These are phyloP conservation scores for Amylostereum chailletii DNA, from an alignment of 1,284 basidiomycete genomes.

Conservation along the genomic window DNA sequence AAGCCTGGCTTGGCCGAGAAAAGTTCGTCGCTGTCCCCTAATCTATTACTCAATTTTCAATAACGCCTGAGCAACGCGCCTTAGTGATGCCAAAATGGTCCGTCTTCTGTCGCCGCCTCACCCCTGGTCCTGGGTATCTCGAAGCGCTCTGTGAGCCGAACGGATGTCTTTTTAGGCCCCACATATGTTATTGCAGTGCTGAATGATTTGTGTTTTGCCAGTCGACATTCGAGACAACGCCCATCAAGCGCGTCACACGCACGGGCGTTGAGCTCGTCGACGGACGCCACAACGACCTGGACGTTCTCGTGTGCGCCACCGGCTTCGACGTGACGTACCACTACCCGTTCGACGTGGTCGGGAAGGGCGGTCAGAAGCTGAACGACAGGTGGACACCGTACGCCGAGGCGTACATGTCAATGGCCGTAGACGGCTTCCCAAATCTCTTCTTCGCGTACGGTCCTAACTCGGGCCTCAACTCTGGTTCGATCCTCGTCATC, in stretches of 20 bases:
- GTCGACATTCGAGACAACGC: constrained; percentile 40
- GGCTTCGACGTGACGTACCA: constrained; percentile 42
- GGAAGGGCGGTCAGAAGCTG: constrained; percentile 34
- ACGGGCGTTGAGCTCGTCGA: constrained; percentile 43
- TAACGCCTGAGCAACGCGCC: no score
- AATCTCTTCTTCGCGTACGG: constrained; percentile 45
- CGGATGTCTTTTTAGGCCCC: constrained; percentile 22
- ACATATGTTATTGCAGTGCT: background rate
- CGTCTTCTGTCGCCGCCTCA: constrained; percentile 32
- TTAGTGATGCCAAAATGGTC: background rate
- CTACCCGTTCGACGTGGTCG: constrained; percentile 37
- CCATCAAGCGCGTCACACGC: constrained; percentile 37
- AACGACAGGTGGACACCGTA: constrained; percentile 36
- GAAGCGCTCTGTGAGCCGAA: constrained; percentile 55
- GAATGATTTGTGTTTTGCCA: constrained; percentile 11
- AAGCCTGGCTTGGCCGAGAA: constrained; percentile 53
- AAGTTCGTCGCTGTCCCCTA: constrained; percentile 24
- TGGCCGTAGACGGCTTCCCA: constrained; percentile 49
- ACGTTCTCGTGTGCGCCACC: constrained; percentile 52
- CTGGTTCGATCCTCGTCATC: constrained; percentile 39
- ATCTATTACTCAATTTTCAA: background rate
- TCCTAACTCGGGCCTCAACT: constrained; percentile 40
- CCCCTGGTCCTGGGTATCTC: constrained; percentile 59
- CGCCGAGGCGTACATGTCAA: constrained; percentile 39
- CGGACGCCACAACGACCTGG: constrained; percentile 38